phyloP scores from a whole-genome alignment of 306 rosid genomes.

The Datisca glomerata region DNA sequence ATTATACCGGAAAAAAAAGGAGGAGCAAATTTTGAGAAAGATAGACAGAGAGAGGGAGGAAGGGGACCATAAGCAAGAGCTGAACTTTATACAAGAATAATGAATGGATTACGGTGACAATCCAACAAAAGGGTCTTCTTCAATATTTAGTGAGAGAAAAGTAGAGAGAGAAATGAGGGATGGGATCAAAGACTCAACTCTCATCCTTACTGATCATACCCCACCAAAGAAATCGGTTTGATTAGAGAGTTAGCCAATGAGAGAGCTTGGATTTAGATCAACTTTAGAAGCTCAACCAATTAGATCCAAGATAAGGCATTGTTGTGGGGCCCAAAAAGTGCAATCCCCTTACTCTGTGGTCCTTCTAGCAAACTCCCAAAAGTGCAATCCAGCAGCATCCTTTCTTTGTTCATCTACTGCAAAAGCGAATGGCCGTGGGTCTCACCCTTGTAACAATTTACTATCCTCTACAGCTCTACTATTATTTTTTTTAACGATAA shows the following conservation, averaged over 20 bases:
- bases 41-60: no score
- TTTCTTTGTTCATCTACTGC: conserved; percentile 17
- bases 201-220: conserved; percentile 17
- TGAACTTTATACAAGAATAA: conserved; percentile 6
- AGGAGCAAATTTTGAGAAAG: no score
- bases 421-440: conserved; percentile 64
- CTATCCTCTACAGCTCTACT: no score
- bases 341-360: conserved; percentile 12
- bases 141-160: conserved; percentile 18
- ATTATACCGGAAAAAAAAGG: no score
- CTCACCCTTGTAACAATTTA: no score
- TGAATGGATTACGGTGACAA: conserved; percentile 2
- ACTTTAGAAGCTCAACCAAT: conserved; percentile 36
- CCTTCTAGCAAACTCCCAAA: conserved; percentile 15
- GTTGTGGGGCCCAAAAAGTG: conserved; percentile 27
- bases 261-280: conserved; percentile 28
- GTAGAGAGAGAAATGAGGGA: neutral
- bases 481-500: no score
- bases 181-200: conserved; percentile 10
- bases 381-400: conserved; percentile 25
- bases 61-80: conserved; percentile 34
- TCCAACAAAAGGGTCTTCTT: conserved; percentile 17
- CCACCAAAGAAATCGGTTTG: conserved; percentile 40
- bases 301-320: conserved; percentile 37
- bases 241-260: conserved; percentile 28